phyloP scores from a whole-genome alignment of 1,284 basidiomycete species.

The Trametes pubescens region DNA sequence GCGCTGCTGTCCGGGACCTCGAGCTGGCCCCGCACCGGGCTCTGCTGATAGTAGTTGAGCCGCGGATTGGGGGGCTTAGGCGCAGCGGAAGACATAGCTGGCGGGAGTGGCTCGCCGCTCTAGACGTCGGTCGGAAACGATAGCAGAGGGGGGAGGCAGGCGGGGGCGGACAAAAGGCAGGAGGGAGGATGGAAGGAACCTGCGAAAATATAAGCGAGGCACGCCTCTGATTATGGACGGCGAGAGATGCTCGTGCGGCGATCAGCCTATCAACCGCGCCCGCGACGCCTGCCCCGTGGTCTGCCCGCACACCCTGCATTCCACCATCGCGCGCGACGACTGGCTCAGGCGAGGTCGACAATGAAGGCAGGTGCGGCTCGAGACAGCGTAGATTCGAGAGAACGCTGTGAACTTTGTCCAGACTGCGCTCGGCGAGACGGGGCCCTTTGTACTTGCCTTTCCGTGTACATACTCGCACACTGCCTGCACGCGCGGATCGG shows the following conservation, averaged over 20 bases:
- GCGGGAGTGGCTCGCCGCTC: slow-evolving; percentile 19
- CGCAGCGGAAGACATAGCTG: slow-evolving; percentile 31
- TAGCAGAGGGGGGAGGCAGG: slow-evolving; percentile 3
- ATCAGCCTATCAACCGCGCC: slow-evolving; percentile 30
- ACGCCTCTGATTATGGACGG: slow-evolving; percentile 24
- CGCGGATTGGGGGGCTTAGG: slow-evolving; percentile 41
- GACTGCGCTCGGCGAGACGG: slow-evolving; percentile 5
- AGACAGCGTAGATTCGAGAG: slow-evolving; percentile 1
- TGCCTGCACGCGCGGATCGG: slow-evolving; percentile 7
- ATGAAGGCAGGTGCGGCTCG: slow-evolving; percentile 28
- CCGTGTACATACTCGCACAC: slow-evolving; percentile 9
- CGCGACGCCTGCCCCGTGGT: slow-evolving; percentile 9
- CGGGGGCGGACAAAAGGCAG: slow-evolving; percentile 24
- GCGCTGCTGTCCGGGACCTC: slow-evolving; percentile 64
- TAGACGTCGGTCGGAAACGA: slow-evolving; percentile 9
- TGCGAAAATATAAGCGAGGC: slow-evolving; percentile 35
- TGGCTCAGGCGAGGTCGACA: slow-evolving; percentile 24
- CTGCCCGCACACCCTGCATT: slow-evolving; percentile 4
- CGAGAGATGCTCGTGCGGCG: slow-evolving; percentile 22
- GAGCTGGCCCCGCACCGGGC: slow-evolving; percentile 75
- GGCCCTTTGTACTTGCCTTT: slow-evolving; percentile 25
- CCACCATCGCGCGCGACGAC: slow-evolving; percentile 1
- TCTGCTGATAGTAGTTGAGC: slow-evolving; percentile 63
- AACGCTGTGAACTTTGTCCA: not conserved
- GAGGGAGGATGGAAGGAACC: slow-evolving; percentile 17